Base-by-base conservation (phyloP, 23 red algal genomes). In the Gracilaria domingensis region DNA sequence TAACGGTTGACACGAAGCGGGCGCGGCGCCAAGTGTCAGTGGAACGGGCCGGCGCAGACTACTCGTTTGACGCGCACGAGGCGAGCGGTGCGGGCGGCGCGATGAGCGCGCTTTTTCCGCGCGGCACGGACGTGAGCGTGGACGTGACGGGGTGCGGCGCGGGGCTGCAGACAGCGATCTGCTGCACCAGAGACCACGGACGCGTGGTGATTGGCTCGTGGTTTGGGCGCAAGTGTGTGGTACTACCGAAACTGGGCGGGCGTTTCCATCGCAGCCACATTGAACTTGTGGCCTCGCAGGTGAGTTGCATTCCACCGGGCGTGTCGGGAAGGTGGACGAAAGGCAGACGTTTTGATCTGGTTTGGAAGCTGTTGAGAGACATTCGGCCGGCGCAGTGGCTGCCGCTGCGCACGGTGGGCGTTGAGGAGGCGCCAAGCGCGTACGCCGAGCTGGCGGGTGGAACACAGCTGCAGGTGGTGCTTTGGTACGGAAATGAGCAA, bases 211-310 rank as follows among this genome's bases (percentile, higher is more conserved):
- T 96, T 36, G 94, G 70, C 12, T 91, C 86, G 39, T 96, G 94
- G 94, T 96, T 60, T 36, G 94, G 94, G 3, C 4, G 36, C 21
- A 77, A 54, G 18, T 25, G 30, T 16, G 86, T 96, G 30, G 69
- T 38, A 13, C 54, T 96, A 51, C 37, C 54, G 4, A 16, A 32
- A 12, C 64, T 96, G 21, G 94, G 94, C 39, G 94, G 69, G 18
- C 88, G 94, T 28, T 96, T 96, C 50, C 94, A 96, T 58, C 94
- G 94, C 24, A 90, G 84, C 48, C 94, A 96, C 53, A 88, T 92
- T 14, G 24, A 78, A 23, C 67, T 96, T 4, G 81, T 96, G 53
- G 87, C 94, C 20, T 96, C 94, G 50, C 94, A 96, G 38, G 94
- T 96, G 32, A 83, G 74, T 37, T 28, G 17, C 8, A 73, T 96